Conservation (phyloP, 495 filamentous ascomycete genomes). For the Staphylotrichum tortipilum region DNA sequence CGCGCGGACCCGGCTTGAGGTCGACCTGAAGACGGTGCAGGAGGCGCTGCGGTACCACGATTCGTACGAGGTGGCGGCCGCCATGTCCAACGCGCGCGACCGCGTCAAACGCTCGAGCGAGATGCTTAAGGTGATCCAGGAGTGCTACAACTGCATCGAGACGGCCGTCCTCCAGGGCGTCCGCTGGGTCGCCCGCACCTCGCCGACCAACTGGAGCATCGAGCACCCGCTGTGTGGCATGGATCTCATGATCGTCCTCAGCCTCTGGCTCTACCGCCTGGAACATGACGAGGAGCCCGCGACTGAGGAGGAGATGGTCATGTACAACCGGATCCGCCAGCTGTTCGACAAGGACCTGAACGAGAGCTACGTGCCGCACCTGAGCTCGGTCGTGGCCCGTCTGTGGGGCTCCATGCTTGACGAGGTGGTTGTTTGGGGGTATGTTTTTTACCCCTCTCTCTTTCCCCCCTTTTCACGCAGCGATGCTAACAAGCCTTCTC, state of each 20-base stretch:
- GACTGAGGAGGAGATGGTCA: constrained; percentile 79
- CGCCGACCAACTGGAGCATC: constrained; percentile 97
- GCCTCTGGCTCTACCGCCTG: constrained; percentile 94
- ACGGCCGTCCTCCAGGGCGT: constrained; percentile 91
- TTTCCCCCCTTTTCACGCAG: background rate
- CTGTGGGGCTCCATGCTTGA: constrained; percentile 98
- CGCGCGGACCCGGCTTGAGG: constrained; percentile 82
- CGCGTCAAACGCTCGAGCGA: constrained; percentile 89
- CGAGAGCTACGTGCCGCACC: constrained; percentile 58
- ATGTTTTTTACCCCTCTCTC: constrained; percentile 30
- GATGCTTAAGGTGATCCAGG: constrained; percentile 97
- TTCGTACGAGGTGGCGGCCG: constrained; percentile 89
- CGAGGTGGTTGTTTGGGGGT: constrained; percentile 97
- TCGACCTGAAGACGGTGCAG: constrained; percentile 90
- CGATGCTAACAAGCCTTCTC: constrained; percentile 41
- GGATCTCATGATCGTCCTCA: constrained; percentile 98
- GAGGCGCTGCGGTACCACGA: constrained; percentile 96
- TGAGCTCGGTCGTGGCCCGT: constrained; percentile 87
- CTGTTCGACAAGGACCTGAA: constrained; percentile 85
- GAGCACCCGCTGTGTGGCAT: constrained; percentile 95
- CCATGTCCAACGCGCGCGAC: constrained; percentile 89
- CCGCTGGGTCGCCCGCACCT: constrained; percentile 94
- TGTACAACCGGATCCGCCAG: constrained; percentile 92
- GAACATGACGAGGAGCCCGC: constrained; percentile 97
- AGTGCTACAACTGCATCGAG: constrained; percentile 97